Percentiles rank a stretch among this genome's conserved stretches.
These are phyloP conservation scores for Orbilia oligospora DNA, from an alignment of 2,329 filamentous ascomycete species.

Conservation along the genomic window DNA sequence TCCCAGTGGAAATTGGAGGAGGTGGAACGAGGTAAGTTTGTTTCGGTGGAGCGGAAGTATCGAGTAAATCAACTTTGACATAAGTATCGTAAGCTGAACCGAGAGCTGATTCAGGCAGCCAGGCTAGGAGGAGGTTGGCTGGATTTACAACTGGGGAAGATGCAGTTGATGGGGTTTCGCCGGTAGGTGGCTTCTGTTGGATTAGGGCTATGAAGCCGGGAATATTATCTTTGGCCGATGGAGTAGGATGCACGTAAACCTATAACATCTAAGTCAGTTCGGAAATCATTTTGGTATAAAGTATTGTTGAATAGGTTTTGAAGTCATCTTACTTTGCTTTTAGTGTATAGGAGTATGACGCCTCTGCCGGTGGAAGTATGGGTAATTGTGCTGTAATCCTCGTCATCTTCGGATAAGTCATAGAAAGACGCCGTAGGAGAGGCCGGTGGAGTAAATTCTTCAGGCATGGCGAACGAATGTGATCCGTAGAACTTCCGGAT, in stretches of 20 bases:
- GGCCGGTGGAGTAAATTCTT: conserved; percentile 67
- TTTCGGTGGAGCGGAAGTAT: conserved; percentile 78
- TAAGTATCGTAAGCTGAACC: conserved; percentile 90
- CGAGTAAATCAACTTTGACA: conserved; percentile 92
- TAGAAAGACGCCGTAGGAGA: conserved; percentile 93
- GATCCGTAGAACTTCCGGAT: conserved; percentile 42
- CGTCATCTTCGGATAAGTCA: conserved; percentile 83
- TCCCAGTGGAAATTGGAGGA: conserved; percentile 84
- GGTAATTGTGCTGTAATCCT: conserved; percentile 93
- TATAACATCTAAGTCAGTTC: conserved; percentile 65
- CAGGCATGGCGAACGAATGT: conserved; percentile 46
- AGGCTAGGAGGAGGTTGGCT: conserved; percentile 82
- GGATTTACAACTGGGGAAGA: conserved; percentile 65
- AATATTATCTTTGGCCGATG: conserved; percentile 95
- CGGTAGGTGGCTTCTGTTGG: conserved; percentile 80
- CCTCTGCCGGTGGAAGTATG: conserved; percentile 82
- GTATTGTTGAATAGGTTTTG: neutral
- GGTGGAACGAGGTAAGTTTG: conserved; percentile 93
- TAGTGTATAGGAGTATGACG: conserved; percentile 93
- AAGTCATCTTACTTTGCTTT: conserved; percentile 82
- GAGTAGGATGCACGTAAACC: conserved; percentile 96
- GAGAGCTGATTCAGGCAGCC: conserved; percentile 90
- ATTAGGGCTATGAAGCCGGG: conserved; percentile 92
- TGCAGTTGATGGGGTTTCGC: conserved; percentile 68
- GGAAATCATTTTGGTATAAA: neutral